phyloP scores from a whole-genome alignment of 148 eudicot genomes.

The Vaccinium corymbosum region DNA sequence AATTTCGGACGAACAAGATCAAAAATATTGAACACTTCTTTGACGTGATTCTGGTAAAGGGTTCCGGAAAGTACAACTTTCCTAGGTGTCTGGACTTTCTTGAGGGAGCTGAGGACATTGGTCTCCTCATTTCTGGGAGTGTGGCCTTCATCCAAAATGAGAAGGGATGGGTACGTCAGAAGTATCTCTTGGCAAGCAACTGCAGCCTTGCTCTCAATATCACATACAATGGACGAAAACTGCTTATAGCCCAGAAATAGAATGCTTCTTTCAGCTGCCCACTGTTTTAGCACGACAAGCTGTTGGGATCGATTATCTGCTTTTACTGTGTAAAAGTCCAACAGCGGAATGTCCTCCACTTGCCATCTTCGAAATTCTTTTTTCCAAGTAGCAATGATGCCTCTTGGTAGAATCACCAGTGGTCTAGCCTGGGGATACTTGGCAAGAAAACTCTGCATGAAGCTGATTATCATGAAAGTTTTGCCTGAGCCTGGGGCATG shows the following conservation, averaged over 20 bases:
- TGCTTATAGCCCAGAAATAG: slow-evolving; percentile 81
- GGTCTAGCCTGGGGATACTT: slow-evolving; percentile 80
- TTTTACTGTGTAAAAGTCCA: slow-evolving; percentile 77
- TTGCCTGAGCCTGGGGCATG: slow-evolving; percentile 99
- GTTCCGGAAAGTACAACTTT: slow-evolving; percentile 95
- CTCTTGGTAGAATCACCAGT: slow-evolving; percentile 82
- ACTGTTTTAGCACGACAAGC: slow-evolving; percentile 60
- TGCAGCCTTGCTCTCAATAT: slow-evolving; percentile 41
- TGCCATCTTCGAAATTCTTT: slow-evolving; percentile 86
- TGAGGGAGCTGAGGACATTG: slow-evolving; percentile 64
- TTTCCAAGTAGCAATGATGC: slow-evolving; percentile 81
- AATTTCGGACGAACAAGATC: slow-evolving; percentile 85
- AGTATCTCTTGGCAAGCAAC: slow-evolving; percentile 64
- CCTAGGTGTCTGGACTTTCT: slow-evolving; percentile 73
- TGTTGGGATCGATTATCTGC: slow-evolving; percentile 76
- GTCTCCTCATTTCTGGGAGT: slow-evolving; percentile 89
- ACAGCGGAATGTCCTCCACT: slow-evolving; percentile 74
- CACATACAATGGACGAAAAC: slow-evolving; percentile 69
- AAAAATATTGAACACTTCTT: slow-evolving; percentile 77
- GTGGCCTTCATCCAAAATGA: slow-evolving; percentile 91
- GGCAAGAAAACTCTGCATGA: slow-evolving; percentile 87
- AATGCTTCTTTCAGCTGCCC: slow-evolving; percentile 63
- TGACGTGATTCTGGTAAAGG: slow-evolving; percentile 87
- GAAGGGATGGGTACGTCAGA: slow-evolving; percentile 53
- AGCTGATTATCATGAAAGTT: slow-evolving; percentile 94